Conservation (phyloP, 768 basidiomycete species). For the Chalciporus chontae region DNA sequence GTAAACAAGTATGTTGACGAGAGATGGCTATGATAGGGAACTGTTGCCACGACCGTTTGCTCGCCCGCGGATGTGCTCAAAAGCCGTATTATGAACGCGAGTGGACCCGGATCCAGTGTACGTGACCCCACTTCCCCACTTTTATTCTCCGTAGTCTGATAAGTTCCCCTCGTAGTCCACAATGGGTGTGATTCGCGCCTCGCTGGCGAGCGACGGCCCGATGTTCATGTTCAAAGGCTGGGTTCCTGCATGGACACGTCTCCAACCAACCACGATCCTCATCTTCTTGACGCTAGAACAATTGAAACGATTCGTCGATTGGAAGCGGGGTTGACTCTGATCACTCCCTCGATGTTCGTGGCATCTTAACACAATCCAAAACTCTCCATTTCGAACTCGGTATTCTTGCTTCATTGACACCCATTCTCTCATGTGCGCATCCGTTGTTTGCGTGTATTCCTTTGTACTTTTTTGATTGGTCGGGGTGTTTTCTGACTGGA, state of each 20-base stretch:
- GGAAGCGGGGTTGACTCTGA: conserved; percentile 38
- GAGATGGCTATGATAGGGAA: conserved; percentile 48
- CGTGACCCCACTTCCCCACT: conserved; percentile 22
- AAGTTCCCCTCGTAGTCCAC: conserved; percentile 49
- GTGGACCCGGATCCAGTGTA: conserved; percentile 74
- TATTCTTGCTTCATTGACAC: background rate
- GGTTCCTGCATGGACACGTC: conserved; percentile 82
- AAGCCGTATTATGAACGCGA: conserved; percentile 88
- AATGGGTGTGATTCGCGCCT: conserved; percentile 60
- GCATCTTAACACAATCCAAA: background rate
- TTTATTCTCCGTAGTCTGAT: too few species aligned
- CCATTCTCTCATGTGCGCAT: background rate
- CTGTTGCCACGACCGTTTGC: conserved; percentile 85
- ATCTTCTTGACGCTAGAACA: conserved; percentile 86
- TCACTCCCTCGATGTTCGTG: background rate
- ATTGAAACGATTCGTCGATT: conserved; percentile 70
- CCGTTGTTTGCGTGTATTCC: background rate
- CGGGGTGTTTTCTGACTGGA: too few species aligned
- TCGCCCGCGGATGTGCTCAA: conserved; percentile 87
- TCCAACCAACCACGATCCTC: conserved; percentile 85
- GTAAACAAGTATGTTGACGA: background rate
- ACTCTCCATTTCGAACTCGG: too few species aligned
- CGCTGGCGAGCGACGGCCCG: conserved; percentile 69
- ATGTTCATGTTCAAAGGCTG: conserved; percentile 95
- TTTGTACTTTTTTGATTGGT: background rate